phyloP scores from a whole-genome alignment of 495 filamentous ascomycete species.

The Penicillium maclennaniae region DNA sequence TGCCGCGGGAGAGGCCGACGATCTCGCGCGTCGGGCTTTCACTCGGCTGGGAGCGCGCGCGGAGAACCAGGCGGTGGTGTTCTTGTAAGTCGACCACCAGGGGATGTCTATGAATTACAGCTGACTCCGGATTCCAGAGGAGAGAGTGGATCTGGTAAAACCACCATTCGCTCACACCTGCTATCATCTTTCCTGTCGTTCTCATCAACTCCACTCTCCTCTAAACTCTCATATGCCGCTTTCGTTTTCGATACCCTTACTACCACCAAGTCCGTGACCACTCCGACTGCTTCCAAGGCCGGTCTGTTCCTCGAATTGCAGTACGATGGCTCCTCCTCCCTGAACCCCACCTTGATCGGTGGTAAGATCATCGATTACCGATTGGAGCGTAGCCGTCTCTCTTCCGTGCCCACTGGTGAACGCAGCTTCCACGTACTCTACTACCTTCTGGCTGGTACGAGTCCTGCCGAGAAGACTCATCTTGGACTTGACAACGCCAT shows the following conservation, averaged over 20 bases:
- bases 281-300: constrained; percentile 90
- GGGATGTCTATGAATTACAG: background rate
- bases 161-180: constrained; percentile 84
- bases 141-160: constrained; percentile 94
- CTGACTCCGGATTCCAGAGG: constrained; percentile 52
- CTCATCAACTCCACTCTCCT: constrained; percentile 86
- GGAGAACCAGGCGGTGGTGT: constrained; percentile 89
- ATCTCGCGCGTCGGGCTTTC: constrained; percentile 79
- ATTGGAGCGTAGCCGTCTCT: constrained; percentile 83
- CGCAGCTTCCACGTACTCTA: constrained; percentile 95
- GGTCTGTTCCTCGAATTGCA: constrained; percentile 94
- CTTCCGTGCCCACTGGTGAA: constrained; percentile 88
- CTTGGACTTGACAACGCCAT: constrained; percentile 69
- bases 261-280: constrained; percentile 95
- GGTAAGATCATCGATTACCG: constrained; percentile 93
- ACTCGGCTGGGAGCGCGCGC: constrained; percentile 80
- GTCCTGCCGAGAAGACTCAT: constrained; percentile 82
- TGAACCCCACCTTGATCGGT: constrained; percentile 79
- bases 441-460: constrained; percentile 91
- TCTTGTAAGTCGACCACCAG: constrained; percentile 65
- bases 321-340: constrained; percentile 82
- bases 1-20: constrained; percentile 82
- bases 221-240: constrained; percentile 85
- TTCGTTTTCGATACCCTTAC: constrained; percentile 95
- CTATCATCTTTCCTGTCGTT: constrained; percentile 79